Evolutionary conservation across 805 yeast species (phyloP).

Genomic region (Saccharomyces mikatae): DNA sequence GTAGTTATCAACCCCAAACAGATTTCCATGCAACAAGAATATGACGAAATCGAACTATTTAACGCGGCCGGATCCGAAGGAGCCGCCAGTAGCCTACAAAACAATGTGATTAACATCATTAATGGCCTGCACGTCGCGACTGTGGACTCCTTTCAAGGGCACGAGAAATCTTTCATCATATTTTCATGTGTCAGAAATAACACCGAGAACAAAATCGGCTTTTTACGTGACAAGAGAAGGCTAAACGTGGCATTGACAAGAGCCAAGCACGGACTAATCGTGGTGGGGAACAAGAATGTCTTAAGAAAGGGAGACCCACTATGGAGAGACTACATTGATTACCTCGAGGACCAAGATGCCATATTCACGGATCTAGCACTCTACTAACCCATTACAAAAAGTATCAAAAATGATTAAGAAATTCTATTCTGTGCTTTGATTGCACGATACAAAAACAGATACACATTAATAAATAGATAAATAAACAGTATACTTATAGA

Average conservation of each 20-base stretch:
- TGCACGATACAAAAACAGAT: background rate
- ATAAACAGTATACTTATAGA: background rate
- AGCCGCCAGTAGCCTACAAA: conserved; percentile 4
- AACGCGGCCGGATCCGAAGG: conserved; percentile 23
- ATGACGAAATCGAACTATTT: conserved; percentile 54
- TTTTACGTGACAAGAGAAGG: conserved; percentile 52
- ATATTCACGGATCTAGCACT: conserved; percentile 21
- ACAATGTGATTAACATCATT: conserved; percentile 29
- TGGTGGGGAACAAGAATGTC: conserved; percentile 53
- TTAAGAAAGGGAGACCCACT: conserved; percentile 37
- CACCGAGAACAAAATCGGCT: conserved; percentile 46
- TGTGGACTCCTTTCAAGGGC: conserved; percentile 89
- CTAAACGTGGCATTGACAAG: conserved; percentile 68
- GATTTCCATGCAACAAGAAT: conserved; percentile 40
- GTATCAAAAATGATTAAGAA: background rate
- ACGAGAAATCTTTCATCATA: conserved; percentile 76
- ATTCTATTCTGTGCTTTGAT: background rate
- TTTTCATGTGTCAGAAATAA: conserved; percentile 73
- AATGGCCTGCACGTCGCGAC: conserved; percentile 44
- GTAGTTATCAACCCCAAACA: conserved; percentile 47
- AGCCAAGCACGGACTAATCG: conserved; percentile 52
- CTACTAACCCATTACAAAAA: conserved; percentile 6
- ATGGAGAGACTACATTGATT: conserved; percentile 45
- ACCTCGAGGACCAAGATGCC: conserved; percentile 31
- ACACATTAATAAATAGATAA: background rate